Conservation (phyloP, 768 basidiomycete genomes). For the Lactarius trivialis region DNA sequence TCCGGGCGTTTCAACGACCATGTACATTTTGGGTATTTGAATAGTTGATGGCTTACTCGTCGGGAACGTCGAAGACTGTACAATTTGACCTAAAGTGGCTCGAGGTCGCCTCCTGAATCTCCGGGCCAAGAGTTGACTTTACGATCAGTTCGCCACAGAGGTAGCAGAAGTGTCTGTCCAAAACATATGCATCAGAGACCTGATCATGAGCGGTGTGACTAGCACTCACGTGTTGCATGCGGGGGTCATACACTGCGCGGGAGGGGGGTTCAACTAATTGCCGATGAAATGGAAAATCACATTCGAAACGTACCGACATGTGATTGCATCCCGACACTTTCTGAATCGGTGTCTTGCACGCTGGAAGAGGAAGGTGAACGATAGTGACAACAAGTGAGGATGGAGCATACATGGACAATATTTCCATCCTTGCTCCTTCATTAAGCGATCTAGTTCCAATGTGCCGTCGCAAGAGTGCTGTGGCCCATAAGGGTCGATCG, state of each 20-base stretch:
- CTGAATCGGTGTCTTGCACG: slow-evolving; percentile 43
- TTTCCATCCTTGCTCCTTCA: slow-evolving; percentile 30
- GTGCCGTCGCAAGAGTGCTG: slow-evolving; percentile 31
- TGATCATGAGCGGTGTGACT: neutral
- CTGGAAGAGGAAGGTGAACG: slow-evolving; percentile 22
- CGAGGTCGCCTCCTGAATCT: slow-evolving; percentile 29
- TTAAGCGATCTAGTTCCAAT: slow-evolving; percentile 29
- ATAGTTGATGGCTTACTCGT: neutral
- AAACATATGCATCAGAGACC: neutral
- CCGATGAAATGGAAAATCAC: neutral
- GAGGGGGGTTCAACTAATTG: neutral
- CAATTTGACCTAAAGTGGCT: slow-evolving; percentile 32
- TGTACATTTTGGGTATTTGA: neutral
- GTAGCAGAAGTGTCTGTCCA: slow-evolving; percentile 45
- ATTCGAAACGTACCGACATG: slow-evolving; percentile 42
- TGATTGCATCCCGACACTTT: slow-evolving; percentile 52
- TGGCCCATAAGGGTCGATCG: slow-evolving; percentile 22
- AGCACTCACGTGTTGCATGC: slow-evolving; percentile 44
- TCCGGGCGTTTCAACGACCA: neutral
- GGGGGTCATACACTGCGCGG: slow-evolving; percentile 44
- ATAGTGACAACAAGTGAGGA: too few species aligned
- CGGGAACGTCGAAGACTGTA: slow-evolving; percentile 30
- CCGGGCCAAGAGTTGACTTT: slow-evolving; percentile 31
- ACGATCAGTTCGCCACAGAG: slow-evolving; percentile 43
- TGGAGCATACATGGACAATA: slow-evolving; percentile 29